Evolutionary conservation across 2,329 filamentous ascomycete genomes (phyloP).

Genomic region (Aspergillus proliferans): DNA sequence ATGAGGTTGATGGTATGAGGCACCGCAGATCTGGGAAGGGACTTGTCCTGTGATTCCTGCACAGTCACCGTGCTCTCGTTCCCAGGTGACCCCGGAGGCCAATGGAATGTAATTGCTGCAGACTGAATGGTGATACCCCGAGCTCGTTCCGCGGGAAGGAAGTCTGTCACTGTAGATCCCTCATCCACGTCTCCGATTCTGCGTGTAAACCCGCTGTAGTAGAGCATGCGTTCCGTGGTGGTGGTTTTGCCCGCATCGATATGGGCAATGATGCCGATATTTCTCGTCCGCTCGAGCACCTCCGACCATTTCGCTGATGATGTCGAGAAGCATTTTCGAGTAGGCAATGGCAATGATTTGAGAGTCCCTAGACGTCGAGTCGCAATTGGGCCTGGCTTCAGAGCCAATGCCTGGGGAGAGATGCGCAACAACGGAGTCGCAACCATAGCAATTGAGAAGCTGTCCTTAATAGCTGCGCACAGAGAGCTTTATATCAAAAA

Average conservation of each 20-base stretch:
- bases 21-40: slow-evolving; percentile 45
- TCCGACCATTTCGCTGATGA: slow-evolving; percentile 16
- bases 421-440: slow-evolving; percentile 25
- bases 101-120: slow-evolving; percentile 89
- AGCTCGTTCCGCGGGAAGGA: slow-evolving; percentile 83
- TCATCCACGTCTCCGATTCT: slow-evolving; percentile 92
- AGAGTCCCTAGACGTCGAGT: slow-evolving; percentile 4
- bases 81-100: slow-evolving; percentile 56
- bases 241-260: slow-evolving; percentile 99
- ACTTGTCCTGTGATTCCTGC: slow-evolving; percentile 24
- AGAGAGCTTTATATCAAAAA: not conserved
- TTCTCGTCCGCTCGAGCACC: slow-evolving; percentile 63
- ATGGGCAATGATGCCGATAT: slow-evolving; percentile 97
- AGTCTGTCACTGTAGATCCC: slow-evolving; percentile 95
- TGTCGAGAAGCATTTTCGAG: slow-evolving; percentile 21
- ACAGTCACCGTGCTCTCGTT: slow-evolving; percentile 10
- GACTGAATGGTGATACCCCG: slow-evolving; percentile 97
- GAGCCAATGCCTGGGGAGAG: slow-evolving; percentile 18
- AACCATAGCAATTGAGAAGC: slow-evolving; percentile 14
- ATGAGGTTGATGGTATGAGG: slow-evolving; percentile 80
- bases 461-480: no score
- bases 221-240: slow-evolving; percentile 98
- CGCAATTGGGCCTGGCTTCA: slow-evolving; percentile 1
- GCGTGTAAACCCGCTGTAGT: slow-evolving; percentile 83
- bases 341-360: not conserved